Conservation (phyloP, 2,329 filamentous ascomycete species). For the Epichloe coenophiala region DNA sequence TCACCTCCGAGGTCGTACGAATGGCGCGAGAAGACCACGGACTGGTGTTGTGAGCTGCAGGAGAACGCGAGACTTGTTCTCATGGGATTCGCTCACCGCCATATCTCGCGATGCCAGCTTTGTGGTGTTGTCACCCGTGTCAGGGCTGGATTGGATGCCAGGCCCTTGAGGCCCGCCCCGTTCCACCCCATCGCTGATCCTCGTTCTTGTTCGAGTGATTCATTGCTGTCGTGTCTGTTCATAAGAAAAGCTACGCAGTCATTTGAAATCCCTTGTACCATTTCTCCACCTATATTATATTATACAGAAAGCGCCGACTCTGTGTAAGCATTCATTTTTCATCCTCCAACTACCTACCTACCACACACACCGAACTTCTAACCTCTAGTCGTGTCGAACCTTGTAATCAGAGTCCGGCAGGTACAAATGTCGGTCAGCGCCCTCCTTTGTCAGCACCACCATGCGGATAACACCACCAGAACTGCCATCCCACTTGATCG, state of each 20-base stretch:
- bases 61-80: not conserved
- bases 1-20: not conserved
- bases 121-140: not conserved
- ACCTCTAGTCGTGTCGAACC: conserved; percentile 48
- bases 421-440: conserved; percentile 87
- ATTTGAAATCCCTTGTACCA: not conserved
- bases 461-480: conserved; percentile 96
- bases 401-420: conserved; percentile 84
- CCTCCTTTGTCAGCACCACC: conserved; percentile 85
- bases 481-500: conserved; percentile 99
- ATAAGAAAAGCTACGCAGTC: not conserved
- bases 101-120: not conserved
- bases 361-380: conserved; percentile 9
- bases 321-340: conserved; percentile 1
- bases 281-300: conserved; percentile 1
- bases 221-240: not conserved
- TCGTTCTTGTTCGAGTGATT: not conserved
- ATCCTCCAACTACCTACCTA: not conserved
- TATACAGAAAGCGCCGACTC: conserved; percentile 1
- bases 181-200: not conserved
- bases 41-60: not conserved
- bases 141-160: not conserved
- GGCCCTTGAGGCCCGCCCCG: not conserved
- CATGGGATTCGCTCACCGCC: not conserved
- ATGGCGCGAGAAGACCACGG: too few species aligned